phyloP scores from a whole-genome alignment of 495 filamentous ascomycete species.

The Hypoxylon cercidicola region DNA sequence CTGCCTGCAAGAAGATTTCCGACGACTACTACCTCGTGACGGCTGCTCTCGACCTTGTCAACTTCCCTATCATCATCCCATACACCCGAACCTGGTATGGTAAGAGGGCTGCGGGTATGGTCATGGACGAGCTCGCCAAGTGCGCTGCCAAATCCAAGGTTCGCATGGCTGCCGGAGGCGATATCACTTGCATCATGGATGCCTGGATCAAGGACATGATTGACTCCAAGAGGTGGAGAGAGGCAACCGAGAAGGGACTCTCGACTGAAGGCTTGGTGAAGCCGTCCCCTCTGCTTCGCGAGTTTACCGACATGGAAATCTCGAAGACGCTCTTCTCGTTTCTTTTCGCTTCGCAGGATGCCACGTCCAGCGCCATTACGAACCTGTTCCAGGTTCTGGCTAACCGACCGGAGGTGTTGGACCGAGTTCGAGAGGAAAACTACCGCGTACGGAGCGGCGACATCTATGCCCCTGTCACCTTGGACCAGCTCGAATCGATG shows the following conservation, averaged over 20 bases:
- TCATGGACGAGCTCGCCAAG: slow-evolving; percentile 86
- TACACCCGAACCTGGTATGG: slow-evolving; percentile 98
- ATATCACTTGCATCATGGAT: slow-evolving; percentile 92
- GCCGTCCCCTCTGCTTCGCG: slow-evolving; percentile 80
- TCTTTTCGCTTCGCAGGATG: slow-evolving; percentile 97
- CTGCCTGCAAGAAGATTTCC: slow-evolving; percentile 91
- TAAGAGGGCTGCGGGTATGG: slow-evolving; percentile 94
- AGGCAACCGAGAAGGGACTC: slow-evolving; percentile 73
- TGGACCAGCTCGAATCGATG: slow-evolving; percentile 89
- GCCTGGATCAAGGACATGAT: slow-evolving; percentile 89
- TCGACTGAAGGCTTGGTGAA: slow-evolving; percentile 76
- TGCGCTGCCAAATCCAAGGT: slow-evolving; percentile 94
- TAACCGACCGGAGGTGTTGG: slow-evolving; percentile 89
- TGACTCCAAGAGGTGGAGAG: slow-evolving; percentile 79
- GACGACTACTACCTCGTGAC: slow-evolving; percentile 98
- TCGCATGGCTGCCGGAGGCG: slow-evolving; percentile 90
- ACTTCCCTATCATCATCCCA: slow-evolving; percentile 97
- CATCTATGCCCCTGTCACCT: slow-evolving; percentile 70
- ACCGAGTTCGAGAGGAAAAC: slow-evolving; percentile 93
- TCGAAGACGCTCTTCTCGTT: slow-evolving; percentile 96
- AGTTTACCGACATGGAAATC: slow-evolving; percentile 93
- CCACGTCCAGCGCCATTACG: slow-evolving; percentile 89
- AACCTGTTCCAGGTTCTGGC: slow-evolving; percentile 97
- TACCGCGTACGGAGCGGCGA: slow-evolving; percentile 81
- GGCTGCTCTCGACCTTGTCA: slow-evolving; percentile 94